Evolutionary conservation across 2,329 filamentous ascomycete genomes (phyloP).

Genomic region (Botrytis squamosa): DNA sequence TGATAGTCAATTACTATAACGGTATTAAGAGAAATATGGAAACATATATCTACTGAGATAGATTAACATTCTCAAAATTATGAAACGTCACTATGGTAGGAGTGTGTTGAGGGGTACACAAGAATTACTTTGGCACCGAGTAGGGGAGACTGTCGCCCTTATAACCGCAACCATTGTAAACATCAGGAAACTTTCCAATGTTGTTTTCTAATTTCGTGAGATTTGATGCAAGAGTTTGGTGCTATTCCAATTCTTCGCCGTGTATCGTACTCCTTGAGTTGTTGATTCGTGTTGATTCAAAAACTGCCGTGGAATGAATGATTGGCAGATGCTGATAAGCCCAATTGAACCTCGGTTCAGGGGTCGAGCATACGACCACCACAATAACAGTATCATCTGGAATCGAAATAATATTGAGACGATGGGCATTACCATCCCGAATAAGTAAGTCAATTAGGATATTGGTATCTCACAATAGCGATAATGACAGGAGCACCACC

Average conservation of each 20-base stretch:
- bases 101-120: neutral
- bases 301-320: neutral
- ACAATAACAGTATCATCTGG: neutral
- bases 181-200: no score
- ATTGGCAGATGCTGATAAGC: neutral
- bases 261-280: neutral
- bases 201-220: neutral
- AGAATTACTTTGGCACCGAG: neutral
- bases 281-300: neutral
- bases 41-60: neutral
- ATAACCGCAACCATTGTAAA: no score
- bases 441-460: neutral
- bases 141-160: neutral
- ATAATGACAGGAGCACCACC: slow-evolving; percentile 42
- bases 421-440: neutral
- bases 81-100: neutral
- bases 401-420: neutral
- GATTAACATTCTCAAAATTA: neutral
- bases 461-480: neutral
- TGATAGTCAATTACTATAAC: fast-evolving
- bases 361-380: neutral
- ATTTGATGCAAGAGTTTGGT: neutral
- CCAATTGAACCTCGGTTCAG: slow-evolving; percentile 3
- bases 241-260: neutral
- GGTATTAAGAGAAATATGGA: neutral